Evolutionary conservation across 1,139 yeast genomes (phyloP).

Genomic region (Diutina rugosa): DNA sequence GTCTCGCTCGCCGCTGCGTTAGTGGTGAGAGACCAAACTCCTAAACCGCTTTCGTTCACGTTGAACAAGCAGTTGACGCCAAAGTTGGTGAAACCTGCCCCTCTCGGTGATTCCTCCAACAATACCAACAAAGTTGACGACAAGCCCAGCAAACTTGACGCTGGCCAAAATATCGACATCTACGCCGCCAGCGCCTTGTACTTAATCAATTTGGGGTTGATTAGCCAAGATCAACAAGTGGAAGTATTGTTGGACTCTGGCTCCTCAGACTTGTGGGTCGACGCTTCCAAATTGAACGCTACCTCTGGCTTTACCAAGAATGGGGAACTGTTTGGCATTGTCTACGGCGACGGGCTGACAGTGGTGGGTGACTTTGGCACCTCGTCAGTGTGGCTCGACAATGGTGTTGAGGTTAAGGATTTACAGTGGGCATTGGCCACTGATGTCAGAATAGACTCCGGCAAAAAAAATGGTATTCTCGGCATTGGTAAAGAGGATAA

Average conservation of each 20-base stretch:
- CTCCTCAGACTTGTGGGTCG: constrained; percentile 7
- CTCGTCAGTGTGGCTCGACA: neutral
- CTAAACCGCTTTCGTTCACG: too few relatives aligned
- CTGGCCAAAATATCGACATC: neutral
- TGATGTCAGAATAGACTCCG: neutral
- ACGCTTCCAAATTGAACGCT: neutral
- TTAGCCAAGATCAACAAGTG: constrained; percentile 4
- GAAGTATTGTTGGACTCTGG: constrained; percentile 6
- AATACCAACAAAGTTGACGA: too few relatives aligned
- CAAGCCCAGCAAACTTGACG: too few relatives aligned
- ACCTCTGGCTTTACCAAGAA: constrained; percentile 1
- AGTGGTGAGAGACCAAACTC: too few relatives aligned
- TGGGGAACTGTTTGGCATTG: constrained; percentile 3
- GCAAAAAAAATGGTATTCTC: constrained; percentile 4
- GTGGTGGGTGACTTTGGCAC: constrained; percentile 4
- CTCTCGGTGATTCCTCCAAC: too few relatives aligned
- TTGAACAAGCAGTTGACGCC: too few relatives aligned
- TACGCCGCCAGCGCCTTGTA: neutral
- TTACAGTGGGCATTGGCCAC: constrained; percentile 5
- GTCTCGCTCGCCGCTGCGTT: too few relatives aligned
- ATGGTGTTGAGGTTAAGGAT: constrained; percentile 1
- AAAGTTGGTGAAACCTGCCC: too few relatives aligned
- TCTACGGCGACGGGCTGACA: constrained; percentile 4
- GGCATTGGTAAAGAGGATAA: constrained; percentile 4
- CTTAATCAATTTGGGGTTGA: neutral